These are phyloP conservation scores for Vanrija sp. DNA, from an alignment of 1,284 basidiomycete genomes.

Conservation along the genomic window DNA sequence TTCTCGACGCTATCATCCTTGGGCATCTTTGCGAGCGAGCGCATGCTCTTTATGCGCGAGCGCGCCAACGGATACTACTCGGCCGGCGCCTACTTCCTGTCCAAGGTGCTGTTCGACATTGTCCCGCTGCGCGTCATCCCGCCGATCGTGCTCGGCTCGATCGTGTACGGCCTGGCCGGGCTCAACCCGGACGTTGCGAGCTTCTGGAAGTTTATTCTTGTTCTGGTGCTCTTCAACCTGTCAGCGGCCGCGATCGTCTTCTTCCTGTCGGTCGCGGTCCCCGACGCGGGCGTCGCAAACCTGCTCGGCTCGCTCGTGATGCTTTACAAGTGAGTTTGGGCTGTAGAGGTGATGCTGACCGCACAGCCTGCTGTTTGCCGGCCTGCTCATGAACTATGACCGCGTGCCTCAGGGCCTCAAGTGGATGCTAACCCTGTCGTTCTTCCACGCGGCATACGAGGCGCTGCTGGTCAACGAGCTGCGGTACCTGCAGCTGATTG, in stretches of 20 bases:
- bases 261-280: constrained; percentile 81
- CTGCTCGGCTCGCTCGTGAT: constrained; percentile 91
- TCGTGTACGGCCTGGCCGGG: constrained; percentile 88
- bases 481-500: constrained; percentile 84
- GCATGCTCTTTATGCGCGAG: constrained; percentile 93
- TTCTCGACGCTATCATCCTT: constrained; percentile 93
- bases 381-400: constrained; percentile 89
- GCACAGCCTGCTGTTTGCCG: constrained; percentile 83
- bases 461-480: constrained; percentile 93
- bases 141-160: constrained; percentile 88
- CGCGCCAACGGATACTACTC: constrained; percentile 95
- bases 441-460: constrained; percentile 99
- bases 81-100: constrained; percentile 89
- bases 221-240: constrained; percentile 89
- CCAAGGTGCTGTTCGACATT: constrained; percentile 95
- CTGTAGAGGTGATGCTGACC: background rate
- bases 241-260: constrained; percentile 88
- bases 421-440: constrained; percentile 86
- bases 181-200: constrained; percentile 80
- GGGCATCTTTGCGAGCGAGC: constrained; percentile 87
- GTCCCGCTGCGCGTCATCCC: constrained; percentile 89
- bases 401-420: constrained; percentile 67
- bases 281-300: constrained; percentile 81
- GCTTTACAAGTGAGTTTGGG: constrained; percentile 82
- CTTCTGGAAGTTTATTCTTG: constrained; percentile 98